Base-by-base conservation (phyloP, 1,284 basidiomycete species). In the Wallemia hederae region DNA sequence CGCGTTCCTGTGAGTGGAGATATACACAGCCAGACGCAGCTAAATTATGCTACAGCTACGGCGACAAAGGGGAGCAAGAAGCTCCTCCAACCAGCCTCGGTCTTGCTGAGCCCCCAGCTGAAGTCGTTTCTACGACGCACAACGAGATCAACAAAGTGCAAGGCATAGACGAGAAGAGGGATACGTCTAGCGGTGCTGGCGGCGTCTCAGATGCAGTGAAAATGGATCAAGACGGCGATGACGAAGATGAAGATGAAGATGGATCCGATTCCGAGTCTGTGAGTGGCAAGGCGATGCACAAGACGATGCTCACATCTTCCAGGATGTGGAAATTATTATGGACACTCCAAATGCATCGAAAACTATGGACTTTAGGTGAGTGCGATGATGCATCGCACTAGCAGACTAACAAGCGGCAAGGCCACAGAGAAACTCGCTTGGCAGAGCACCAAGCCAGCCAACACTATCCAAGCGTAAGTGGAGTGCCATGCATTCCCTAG, bases 321-420 rank as follows among this genome's bases (percentile, higher is more conserved):
- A 58, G 56, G 56, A 58, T 24, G 27, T 58, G 3, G 56, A 58
- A 28, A 27, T 58, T n/a, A 28, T 58, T 5, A 58, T 58, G 56
- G 56, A 58, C 24, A 28, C 24, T 2, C 56, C 56, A 15, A 26
- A 58, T 26, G 17, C 24, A 14, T 28, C 56, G 24, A 26, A 28
- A 28, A 26, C 56, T 58, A 22, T 28, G 3, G 56, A 58, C 27
- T 58, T 58, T 28, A 26, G 56, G 56, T 58, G 9, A 58, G 25
- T 58, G 25, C 24, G 11, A 14, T 58, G 3, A 24, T 7, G 5
- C 49, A 5, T 9, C 49, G 7, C 49, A 19, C 22, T 22, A 5
- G 22, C 49, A 11, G 7, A 24, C 49, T 24, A 7, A 55, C 49
- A 22, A 24, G 7, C 11, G 49, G 49, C 7, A 22, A 58, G 56